A percentile compares a stretch with the other conserved stretches of the same genome.
phyloP scores from a whole-genome alignment of 169 alveolate species.

The Cryptosporidium tyzzeri region DNA sequence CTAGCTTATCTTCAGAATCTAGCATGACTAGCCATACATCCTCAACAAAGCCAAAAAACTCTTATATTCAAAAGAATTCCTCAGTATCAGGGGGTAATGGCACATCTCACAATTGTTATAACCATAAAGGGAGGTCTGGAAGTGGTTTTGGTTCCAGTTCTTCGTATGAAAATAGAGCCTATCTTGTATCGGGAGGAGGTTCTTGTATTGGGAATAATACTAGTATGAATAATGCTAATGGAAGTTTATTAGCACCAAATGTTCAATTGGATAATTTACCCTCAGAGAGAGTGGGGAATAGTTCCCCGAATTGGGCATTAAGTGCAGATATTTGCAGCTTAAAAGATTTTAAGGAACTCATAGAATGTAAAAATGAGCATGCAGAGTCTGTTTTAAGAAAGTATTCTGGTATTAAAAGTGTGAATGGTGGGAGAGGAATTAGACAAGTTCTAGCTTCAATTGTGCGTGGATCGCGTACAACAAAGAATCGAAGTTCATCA shows the following conservation, averaged over 20 bases:
- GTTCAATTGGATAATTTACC: not conserved
- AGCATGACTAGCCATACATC: constrained; percentile 19
- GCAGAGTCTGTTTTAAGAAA: constrained; percentile 21
- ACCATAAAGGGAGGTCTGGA: constrained; percentile 11
- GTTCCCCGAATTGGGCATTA: constrained; percentile 13
- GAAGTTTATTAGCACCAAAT: not conserved
- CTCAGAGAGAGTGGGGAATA: not conserved
- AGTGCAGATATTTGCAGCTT: constrained; percentile 12
- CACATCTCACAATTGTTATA: not conserved
- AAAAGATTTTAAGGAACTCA: constrained; percentile 13
- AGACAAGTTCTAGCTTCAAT: constrained; percentile 51
- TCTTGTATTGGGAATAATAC: not conserved
- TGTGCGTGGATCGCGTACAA: constrained; percentile 39
- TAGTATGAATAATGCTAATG: not conserved
- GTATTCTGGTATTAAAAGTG: constrained; percentile 8
- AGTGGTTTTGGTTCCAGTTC: constrained; percentile 18
- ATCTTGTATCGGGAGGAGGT: constrained; percentile 17
- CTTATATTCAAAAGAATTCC: constrained; percentile 62
- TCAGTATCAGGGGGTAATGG: not conserved
- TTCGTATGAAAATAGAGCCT: constrained; percentile 25
- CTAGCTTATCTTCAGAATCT: constrained; percentile 52
- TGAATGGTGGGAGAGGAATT: constrained; percentile 11
- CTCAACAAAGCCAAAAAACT: constrained; percentile 51
- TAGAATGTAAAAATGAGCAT: constrained; percentile 23
- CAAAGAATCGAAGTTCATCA: constrained; percentile 50